These are phyloP conservation scores for Coniochaeta ligniaria DNA, from an alignment of 2,329 filamentous ascomycete species.

Conservation along the genomic window DNA sequence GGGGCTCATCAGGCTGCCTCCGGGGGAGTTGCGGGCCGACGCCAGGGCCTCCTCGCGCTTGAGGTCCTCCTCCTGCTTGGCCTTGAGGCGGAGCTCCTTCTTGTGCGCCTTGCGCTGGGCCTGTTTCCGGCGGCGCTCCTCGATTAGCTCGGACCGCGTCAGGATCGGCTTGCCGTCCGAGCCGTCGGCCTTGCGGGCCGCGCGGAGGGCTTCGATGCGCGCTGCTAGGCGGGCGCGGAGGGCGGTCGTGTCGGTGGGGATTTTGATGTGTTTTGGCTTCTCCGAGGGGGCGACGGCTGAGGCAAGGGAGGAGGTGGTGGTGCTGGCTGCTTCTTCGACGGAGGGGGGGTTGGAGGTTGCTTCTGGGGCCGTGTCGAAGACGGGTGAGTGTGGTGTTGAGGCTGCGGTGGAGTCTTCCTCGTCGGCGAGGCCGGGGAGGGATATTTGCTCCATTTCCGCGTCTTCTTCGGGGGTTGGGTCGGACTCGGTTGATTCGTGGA, in stretches of 20 bases:
- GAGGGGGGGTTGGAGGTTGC: constrained; percentile 27
- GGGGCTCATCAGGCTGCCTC: constrained; percentile 45
- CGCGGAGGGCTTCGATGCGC: constrained; percentile 77
- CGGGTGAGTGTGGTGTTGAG: constrained; percentile 50
- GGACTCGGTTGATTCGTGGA: constrained; percentile 15
- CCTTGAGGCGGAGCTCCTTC: constrained; percentile 71
- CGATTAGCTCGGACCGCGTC: constrained; percentile 86
- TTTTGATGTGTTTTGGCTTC: constrained; percentile 58
- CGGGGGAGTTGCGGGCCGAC: constrained; percentile 52
- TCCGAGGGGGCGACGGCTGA: constrained; percentile 54
- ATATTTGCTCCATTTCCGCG: constrained; percentile 32
- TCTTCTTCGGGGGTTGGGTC: constrained; percentile 19
- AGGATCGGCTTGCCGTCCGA: constrained; percentile 74
- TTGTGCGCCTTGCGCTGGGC: constrained; percentile 81
- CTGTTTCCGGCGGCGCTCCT: constrained; percentile 80
- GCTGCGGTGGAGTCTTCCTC: constrained; percentile 37
- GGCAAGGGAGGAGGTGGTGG: constrained; percentile 64
- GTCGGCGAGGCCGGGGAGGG: constrained; percentile 38
- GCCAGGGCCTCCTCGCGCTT: constrained; percentile 55
- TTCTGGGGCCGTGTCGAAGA: constrained; percentile 46
- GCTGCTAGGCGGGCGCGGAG: constrained; percentile 74
- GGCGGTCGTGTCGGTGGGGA: constrained; percentile 65
- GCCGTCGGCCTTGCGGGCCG: constrained; percentile 80
- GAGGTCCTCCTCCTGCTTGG: constrained; percentile 71
- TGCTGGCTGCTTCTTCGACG: constrained; percentile 40